A percentile compares a stretch with the other conserved stretches of the same genome.
phyloP scores from a whole-genome alignment of 208 protist species.

The Zelonia costaricensis region DNA sequence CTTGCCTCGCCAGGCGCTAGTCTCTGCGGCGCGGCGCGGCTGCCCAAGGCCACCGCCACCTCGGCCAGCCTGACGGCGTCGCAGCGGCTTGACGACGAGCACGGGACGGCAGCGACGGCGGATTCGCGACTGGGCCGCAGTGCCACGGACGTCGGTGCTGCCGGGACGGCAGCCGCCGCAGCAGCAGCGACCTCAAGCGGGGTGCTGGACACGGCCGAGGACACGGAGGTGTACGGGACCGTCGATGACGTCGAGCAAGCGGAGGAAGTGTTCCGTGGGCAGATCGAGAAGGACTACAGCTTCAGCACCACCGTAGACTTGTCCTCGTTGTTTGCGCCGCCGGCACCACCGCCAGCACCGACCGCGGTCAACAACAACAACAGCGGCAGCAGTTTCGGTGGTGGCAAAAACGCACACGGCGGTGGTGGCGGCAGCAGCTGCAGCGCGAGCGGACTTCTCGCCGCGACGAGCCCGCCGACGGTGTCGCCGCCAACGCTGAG shows the following conservation, averaged over 20 bases:
- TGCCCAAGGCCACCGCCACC: no score
- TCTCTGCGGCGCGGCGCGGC: not conserved
- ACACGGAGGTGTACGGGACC: slow-evolving; percentile 58
- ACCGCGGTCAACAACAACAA: not conserved
- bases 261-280: slow-evolving; percentile 69
- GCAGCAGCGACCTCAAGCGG: slow-evolving; percentile 1
- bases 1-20: not conserved
- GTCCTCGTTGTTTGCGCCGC: slow-evolving; percentile 17
- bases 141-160: no score
- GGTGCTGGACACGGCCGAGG: slow-evolving; percentile 30
- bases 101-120: no score
- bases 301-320: slow-evolving; percentile 56
- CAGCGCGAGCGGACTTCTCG: no score
- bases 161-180: not conserved
- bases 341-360: not conserved
- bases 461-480: no score
- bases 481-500: no score
- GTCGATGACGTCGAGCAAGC: slow-evolving; percentile 58
- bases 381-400: not conserved
- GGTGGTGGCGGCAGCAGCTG: no score
- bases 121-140: no score
- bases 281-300: slow-evolving; percentile 84
- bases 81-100: no score
- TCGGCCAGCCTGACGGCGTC: no score
- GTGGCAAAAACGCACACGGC: no score